Base-by-base conservation (phyloP, 2,329 filamentous ascomycete species). In the Drechslerella stenobrocha region DNA sequence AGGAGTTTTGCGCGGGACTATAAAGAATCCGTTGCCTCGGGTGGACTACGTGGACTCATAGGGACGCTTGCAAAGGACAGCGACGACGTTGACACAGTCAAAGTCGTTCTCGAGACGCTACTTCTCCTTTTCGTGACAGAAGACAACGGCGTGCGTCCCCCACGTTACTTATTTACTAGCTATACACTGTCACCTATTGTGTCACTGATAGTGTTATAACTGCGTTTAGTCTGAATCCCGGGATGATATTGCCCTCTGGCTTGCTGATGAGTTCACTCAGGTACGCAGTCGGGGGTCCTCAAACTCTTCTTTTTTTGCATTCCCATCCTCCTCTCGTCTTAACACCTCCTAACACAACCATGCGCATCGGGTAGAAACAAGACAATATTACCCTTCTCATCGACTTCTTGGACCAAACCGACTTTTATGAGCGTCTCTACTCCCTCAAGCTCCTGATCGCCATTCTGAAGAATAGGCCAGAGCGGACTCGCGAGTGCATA, bases 191-290 rank as follows among this genome's bases (percentile, higher is more conserved):
- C 20, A 6, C 13, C 15, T 2, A 9, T 18, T 13, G 15, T 2
- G 3, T 24, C 30, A 22, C 30, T 37, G n/a, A 35, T 3, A 18
- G 32, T 15, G 20, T 45, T 40, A 50, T 20, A 32, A 42, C 69
- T 23, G 42, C 46, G 34, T 23, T 6, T 37, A 95, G 89, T 80
- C 90, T 28, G 92, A 97, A 81, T 90, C 92, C 55, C 96, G 92
- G 11, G 92, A 97, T 71, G 93, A 98, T 77, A 95, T 98, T 73
- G 88, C 88, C 15, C 80, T 97, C 24, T 98, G 93, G 90, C 81
- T 98, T 64, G 93, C 93, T 55, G 93, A 98, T 77, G 92, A 97
- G 77, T 98, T 98, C 76, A 96, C 93, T 30, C 91, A 96, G 81
- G 84, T 86, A 80, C 15, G n/a, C n/a, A n/a, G n/a, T n/a, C n/a